phyloP scores from a whole-genome alignment of 148 eudicot species.

The Vaccinium corymbosum region DNA sequence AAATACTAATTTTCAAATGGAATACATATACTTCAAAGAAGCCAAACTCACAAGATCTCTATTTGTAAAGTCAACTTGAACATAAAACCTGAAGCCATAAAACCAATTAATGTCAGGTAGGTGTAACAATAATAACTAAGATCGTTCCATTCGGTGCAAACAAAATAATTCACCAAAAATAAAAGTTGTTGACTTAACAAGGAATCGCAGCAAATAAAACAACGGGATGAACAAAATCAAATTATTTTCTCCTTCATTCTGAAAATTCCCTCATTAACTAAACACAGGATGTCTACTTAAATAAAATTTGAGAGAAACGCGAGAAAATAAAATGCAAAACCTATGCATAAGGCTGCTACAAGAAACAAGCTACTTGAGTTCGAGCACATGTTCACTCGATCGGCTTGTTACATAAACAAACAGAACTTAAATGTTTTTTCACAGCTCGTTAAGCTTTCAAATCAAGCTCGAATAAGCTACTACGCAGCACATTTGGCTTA shows the following conservation, averaged over 20 bases:
- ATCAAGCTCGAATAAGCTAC: background rate
- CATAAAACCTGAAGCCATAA: slow-evolving; percentile 12
- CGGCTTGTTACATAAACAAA: background rate
- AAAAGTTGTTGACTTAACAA: background rate
- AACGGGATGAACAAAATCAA: background rate
- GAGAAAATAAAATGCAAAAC: background rate
- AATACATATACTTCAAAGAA: background rate
- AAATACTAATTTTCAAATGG: background rate
- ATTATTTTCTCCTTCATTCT: background rate
- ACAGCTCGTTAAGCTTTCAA: background rate
- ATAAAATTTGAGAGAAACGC: background rate
- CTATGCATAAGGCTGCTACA: background rate
- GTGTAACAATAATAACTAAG: background rate
- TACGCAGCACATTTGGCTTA: background rate
- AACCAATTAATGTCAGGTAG: background rate
- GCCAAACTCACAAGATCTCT: slow-evolving; percentile 8
- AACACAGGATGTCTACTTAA: background rate
- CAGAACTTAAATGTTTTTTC: background rate
- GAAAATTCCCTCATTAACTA: background rate
- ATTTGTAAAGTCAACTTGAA: background rate
- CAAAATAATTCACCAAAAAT: background rate
- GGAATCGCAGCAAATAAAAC: background rate
- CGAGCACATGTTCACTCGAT: background rate
- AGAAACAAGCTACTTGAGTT: background rate
- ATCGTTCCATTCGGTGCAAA: background rate